These are phyloP conservation scores for Aphanocladium album DNA, from an alignment of 2,329 filamentous ascomycete species.

Conservation along the genomic window DNA sequence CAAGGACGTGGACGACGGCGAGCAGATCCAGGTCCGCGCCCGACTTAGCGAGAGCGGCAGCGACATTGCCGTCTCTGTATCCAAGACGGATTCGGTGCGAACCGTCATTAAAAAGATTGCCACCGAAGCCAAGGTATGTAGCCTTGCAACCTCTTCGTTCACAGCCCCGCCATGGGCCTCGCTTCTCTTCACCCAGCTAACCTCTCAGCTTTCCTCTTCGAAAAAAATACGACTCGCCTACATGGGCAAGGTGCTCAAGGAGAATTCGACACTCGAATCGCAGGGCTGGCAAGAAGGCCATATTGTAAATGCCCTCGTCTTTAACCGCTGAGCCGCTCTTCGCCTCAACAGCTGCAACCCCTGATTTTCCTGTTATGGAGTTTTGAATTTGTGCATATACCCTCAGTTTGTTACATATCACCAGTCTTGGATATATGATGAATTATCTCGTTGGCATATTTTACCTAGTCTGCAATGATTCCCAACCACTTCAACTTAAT, in stretches of 20 bases:
- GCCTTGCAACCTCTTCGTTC: neutral
- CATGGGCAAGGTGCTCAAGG: constrained; percentile 73
- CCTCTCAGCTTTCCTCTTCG: constrained; percentile 47
- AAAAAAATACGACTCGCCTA: constrained; percentile 69
- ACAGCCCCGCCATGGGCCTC: too few species aligned
- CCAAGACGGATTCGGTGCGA: constrained; percentile 58
- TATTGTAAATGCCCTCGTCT: constrained; percentile 72
- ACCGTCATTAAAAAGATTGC: constrained; percentile 58
- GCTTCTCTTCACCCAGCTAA: too few species aligned
- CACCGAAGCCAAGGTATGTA: constrained; percentile 58
- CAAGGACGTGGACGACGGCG: constrained; percentile 49
- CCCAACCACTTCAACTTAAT: neutral
- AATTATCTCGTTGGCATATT: neutral
- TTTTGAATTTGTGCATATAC: constrained; percentile 13
- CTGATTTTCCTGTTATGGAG: neutral
- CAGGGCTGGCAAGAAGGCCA: constrained; percentile 75
- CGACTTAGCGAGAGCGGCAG: constrained; percentile 61
- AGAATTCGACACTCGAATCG: constrained; percentile 56
- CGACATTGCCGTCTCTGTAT: constrained; percentile 57
- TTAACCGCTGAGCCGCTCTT: constrained; percentile 33
- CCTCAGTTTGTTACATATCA: neutral
- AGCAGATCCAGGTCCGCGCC: constrained; percentile 54
- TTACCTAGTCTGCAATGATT: neutral
- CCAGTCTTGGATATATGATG: neutral
- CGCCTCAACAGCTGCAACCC: too few species aligned